Base-by-base conservation (phyloP, 169 alveolate genomes). In the Sarcocystis neurona region DNA sequence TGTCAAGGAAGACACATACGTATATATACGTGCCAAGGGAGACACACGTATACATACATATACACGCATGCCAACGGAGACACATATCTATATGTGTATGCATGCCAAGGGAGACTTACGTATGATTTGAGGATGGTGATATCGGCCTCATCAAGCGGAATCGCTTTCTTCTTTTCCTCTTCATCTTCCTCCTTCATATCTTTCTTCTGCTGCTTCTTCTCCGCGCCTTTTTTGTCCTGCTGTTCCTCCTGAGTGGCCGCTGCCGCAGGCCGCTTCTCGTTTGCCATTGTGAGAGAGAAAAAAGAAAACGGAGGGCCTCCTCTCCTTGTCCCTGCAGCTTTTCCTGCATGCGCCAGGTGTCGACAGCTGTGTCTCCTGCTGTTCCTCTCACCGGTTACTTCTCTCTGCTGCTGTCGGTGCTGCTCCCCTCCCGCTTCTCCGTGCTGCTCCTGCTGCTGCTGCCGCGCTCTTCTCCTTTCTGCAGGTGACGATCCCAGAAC, bases 101-200 rank as follows among this genome's bases (percentile, higher is more conserved):
- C 48, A 10, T 12, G 63, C 15, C 20, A 2, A 3, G 41, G 79
- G 12, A 8, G 80, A n/a, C 75, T 41, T 88, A 88, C 92, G 74
- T 92, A 92, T 60, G 93, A 88, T 43, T 91, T 91, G 84, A 92
- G 90, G 84, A 92, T 92, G 66, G 75, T 72, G 58, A 92, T 89
- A 47, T 92, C 94, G 43, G 90, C 93, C 10, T 90, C 94, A 48
- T 92, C 94, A 47, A 92, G 87, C 20, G 90, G 93, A 63, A 63
- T 63, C 43, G 75, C 32, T n/a, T 63, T 63, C 43, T 63, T 63
- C 75, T 37, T 37, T n/a, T 63, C 75, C 43, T 63, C 75, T 4
- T 63, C 75, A 20, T 63, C 75, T 20, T 10, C 15, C 60, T 15
- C 27, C 60, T 48, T 48, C 20, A 1, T 41, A 43, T 63, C 43